A percentile compares a stretch with the other conserved stretches of the same genome.
phyloP scores from a whole-genome alignment of 2,329 filamentous ascomycete genomes.

The Emergomyces pasteurianus region DNA sequence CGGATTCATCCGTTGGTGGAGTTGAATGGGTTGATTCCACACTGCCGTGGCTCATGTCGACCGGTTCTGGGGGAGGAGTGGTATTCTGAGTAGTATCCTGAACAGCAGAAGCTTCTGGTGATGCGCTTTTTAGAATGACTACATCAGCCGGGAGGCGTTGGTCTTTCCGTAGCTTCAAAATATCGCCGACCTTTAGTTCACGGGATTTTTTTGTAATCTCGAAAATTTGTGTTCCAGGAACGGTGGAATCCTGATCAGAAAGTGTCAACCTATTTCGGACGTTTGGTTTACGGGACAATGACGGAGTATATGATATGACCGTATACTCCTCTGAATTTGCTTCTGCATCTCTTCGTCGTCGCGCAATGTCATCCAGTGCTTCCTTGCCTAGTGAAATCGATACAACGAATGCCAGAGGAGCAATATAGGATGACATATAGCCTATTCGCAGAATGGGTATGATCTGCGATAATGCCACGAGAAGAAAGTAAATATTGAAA shows the following conservation, averaged over 20 bases:
- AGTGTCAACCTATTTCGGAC: slow-evolving; percentile 7
- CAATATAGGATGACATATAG: slow-evolving; percentile 89
- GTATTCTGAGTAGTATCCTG: neutral
- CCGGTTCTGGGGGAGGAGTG: neutral
- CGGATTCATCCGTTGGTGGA: slow-evolving; percentile 15
- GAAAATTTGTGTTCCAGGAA: slow-evolving; percentile 31
- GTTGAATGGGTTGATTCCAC: slow-evolving; percentile 10
- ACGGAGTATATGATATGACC: slow-evolving; percentile 56
- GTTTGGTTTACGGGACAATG: slow-evolving; percentile 10
- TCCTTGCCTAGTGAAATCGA: slow-evolving; percentile 91
- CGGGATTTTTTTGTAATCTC: slow-evolving; percentile 72
- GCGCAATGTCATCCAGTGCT: slow-evolving; percentile 81
- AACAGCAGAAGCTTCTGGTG: neutral
- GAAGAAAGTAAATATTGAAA: slow-evolving; percentile 97
- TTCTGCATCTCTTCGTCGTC: slow-evolving; percentile 77
- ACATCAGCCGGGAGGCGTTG: slow-evolving; percentile 92
- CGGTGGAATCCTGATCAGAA: slow-evolving; percentile 18
- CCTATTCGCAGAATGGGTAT: slow-evolving; percentile 84
- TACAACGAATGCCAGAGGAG: slow-evolving; percentile 82
- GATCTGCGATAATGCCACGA: slow-evolving; percentile 87
- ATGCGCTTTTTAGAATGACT: slow-evolving; percentile 67
- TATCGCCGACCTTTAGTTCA: slow-evolving; percentile 85
- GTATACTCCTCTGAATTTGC: slow-evolving; percentile 87
- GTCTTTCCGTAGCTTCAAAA: slow-evolving; percentile 85
- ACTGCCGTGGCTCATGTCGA: neutral